phyloP scores from a whole-genome alignment of 2,329 filamentous ascomycete genomes.

The Simplicillium aogashimaense region DNA sequence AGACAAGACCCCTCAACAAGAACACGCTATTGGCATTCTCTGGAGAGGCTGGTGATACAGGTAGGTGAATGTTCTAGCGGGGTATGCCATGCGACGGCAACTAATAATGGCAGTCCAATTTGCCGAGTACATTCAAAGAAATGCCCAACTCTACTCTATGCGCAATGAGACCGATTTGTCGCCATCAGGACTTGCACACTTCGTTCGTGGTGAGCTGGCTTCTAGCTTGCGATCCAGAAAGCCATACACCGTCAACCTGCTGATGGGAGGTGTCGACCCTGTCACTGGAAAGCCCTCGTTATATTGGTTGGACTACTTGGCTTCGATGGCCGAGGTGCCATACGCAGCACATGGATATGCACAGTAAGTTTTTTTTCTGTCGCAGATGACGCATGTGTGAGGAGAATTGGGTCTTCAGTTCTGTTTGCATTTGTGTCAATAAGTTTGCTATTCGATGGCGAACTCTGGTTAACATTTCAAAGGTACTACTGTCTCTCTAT shows the following conservation, averaged over 20 bases:
- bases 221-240: conserved; percentile 82
- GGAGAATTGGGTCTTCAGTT: neutral
- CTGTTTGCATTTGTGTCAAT: neutral
- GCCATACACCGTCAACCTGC: conserved; percentile 93
- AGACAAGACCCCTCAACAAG: conserved; percentile 87
- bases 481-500: conserved; percentile 97
- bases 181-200: conserved; percentile 80
- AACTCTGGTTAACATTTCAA: conserved; percentile 12
- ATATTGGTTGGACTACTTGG: conserved; percentile 97
- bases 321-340: conserved; percentile 74
- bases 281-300: conserved; percentile 85
- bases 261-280: conserved; percentile 87
- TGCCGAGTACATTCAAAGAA: conserved; percentile 97
- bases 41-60: conserved; percentile 91
- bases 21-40: conserved; percentile 92
- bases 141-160: conserved; percentile 97
- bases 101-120: conserved; percentile 67
- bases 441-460: neutral
- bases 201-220: conserved; percentile 89
- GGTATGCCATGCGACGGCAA: neutral
- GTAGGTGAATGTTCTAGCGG: conserved; percentile 34
- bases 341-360: conserved; percentile 98
- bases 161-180: conserved; percentile 90
- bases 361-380: conserved; percentile 53
- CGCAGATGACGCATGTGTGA: neutral